A percentile compares a stretch with the other conserved stretches of the same genome.
Conservation (phyloP, 306 rosid species). For the Cucumis cinereus region DNA sequence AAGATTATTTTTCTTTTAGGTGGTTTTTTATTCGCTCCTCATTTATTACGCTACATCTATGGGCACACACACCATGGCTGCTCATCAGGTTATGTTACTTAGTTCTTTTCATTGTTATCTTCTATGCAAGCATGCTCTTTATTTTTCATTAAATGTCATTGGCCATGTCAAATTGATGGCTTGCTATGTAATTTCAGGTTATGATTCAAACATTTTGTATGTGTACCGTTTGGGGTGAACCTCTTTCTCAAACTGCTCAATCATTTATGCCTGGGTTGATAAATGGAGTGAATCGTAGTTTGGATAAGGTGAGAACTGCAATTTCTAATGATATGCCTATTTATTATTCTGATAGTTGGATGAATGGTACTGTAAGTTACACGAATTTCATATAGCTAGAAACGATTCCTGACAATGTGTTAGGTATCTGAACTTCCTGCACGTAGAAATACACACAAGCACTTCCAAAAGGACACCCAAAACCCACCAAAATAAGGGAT, state of each 20-base stretch:
- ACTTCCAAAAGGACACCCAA: no score
- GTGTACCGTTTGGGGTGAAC: constrained; percentile 95
- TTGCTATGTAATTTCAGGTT: constrained; percentile 41
- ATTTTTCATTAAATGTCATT: constrained; percentile 9
- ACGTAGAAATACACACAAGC: no score
- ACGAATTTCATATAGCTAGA: neutral
- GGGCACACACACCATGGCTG: constrained; percentile 88
- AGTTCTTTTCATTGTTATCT: neutral
- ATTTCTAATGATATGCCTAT: neutral
- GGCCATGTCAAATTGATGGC: constrained; percentile 10
- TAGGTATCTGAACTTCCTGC: no score
- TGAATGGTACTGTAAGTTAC: neutral
- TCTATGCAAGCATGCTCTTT: constrained; percentile 8
- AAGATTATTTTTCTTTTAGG: constrained; percentile 28
- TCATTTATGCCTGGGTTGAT: constrained; percentile 86
- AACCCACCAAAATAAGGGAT: no score
- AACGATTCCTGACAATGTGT: neutral
- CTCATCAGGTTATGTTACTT: constrained; percentile 59
- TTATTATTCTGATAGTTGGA: neutral
- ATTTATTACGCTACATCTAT: constrained; percentile 67
- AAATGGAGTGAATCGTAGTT: constrained; percentile 46
- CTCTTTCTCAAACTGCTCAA: constrained; percentile 94
- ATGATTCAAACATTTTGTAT: constrained; percentile 67
- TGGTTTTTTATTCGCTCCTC: constrained; percentile 71
- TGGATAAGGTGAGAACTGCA: constrained; percentile 50